Percentiles rank a stretch among this genome's conserved stretches.
Evolutionary conservation across 2,329 filamentous ascomycete species (phyloP).

Genomic region (Tolypocladium endophyticum): DNA sequence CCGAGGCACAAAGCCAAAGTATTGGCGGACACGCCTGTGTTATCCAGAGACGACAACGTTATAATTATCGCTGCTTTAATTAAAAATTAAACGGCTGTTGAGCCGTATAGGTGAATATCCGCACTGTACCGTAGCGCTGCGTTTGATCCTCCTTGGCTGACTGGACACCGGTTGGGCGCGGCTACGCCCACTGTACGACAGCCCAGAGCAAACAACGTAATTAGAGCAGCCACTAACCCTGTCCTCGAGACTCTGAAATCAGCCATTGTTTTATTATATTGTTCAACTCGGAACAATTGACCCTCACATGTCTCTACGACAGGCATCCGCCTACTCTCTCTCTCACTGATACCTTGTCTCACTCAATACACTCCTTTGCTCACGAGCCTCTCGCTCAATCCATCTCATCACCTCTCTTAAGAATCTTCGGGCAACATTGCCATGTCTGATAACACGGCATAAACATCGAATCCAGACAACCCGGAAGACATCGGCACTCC

Average conservation of each 20-base stretch:
- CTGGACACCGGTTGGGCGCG: not conserved
- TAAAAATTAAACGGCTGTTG: no score
- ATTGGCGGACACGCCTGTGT: not conserved
- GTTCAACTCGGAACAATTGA: conserved; percentile 16
- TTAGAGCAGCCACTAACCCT: not conserved
- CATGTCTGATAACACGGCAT: not conserved
- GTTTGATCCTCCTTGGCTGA: not conserved
- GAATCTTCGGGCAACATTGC: not conserved
- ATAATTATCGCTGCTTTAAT: not conserved
- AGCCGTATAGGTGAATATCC: not conserved
- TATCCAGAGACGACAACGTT: not conserved
- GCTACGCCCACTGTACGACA: not conserved
- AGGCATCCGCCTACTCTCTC: not conserved
- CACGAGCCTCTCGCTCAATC: not conserved
- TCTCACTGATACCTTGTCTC: not conserved
- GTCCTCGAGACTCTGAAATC: not conserved
- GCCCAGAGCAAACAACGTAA: not conserved
- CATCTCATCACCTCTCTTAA: not conserved
- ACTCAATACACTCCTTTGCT: not conserved
- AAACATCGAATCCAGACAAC: not conserved
- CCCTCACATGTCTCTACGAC: not conserved
- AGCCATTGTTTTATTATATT: conserved; percentile 9
- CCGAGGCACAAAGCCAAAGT: not conserved
- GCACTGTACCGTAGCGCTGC: not conserved
- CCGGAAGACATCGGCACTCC: not conserved